Evolutionary conservation across 371 early-diverging fungal genomes (phyloP).

Genomic region (Mortierella sp.): DNA sequence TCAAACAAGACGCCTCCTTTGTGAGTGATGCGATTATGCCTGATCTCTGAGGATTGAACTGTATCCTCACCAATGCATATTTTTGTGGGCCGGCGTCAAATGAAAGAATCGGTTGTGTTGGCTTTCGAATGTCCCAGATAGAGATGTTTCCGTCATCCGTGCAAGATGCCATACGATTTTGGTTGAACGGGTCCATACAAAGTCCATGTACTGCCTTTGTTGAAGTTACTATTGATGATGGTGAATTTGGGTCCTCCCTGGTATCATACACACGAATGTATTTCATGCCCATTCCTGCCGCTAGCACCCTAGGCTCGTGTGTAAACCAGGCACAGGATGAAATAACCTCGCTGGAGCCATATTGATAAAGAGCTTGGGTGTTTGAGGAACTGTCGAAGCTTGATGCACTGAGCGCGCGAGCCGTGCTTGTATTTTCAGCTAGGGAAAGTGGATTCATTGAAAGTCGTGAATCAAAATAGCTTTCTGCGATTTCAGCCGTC

Average conservation of each 20-base stretch:
- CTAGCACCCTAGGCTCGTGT: conserved; percentile 63
- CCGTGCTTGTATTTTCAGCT: conserved; percentile 43
- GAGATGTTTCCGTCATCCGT: conserved; percentile 79
- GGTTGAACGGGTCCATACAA: conserved; percentile 78
- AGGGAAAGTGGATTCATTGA: conserved; percentile 53
- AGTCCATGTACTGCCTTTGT: conserved; percentile 85
- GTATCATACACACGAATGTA: conserved; percentile 82
- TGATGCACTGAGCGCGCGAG: conserved; percentile 42
- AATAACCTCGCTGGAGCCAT: conserved; percentile 79
- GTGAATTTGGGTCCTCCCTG: conserved; percentile 59
- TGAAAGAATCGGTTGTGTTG: conserved; percentile 67
- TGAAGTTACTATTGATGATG: conserved; percentile 63
- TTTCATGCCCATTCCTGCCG: conserved; percentile 84
- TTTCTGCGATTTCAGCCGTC: conserved; percentile 36
- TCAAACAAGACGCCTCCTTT: conserved; percentile 67
- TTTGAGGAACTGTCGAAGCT: conserved; percentile 41
- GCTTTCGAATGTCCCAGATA: conserved; percentile 85
- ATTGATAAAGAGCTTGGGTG: conserved; percentile 68
- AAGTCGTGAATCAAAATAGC: conserved; percentile 48
- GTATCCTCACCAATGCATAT: conserved; percentile 61
- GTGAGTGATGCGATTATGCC: conserved; percentile 77
- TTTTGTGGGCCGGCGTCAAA: conserved; percentile 47
- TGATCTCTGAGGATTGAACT: conserved; percentile 72
- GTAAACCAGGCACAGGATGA: conserved; percentile 83
- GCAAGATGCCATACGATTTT: conserved; percentile 78